phyloP scores from a whole-genome alignment of 2,329 filamentous ascomycete species.

The Blastomyces parvus region DNA sequence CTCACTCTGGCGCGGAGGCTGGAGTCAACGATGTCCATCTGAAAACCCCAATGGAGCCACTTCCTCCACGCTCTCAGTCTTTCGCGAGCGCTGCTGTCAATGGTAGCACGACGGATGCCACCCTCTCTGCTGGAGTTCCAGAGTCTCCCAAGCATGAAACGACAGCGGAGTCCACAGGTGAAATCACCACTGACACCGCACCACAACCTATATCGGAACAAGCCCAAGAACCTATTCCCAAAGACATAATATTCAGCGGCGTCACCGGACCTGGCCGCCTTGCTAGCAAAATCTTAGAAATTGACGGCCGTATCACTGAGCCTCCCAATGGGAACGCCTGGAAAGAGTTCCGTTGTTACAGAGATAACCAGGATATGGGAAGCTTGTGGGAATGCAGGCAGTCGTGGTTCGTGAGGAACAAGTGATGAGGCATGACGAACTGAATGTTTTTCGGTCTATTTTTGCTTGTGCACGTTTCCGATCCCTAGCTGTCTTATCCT shows the following conservation, averaged over 20 bases:
- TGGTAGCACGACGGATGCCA: neutral
- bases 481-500: neutral
- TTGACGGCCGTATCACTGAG: slow-evolving; percentile 31
- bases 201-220: neutral
- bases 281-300: slow-evolving; percentile 28
- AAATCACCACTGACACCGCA: neutral
- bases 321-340: slow-evolving; percentile 32
- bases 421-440: slow-evolving; percentile 5
- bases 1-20: neutral
- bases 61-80: neutral
- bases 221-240: neutral
- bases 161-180: neutral
- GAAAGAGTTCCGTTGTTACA: slow-evolving; percentile 36
- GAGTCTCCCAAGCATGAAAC: neutral
- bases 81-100: neutral
- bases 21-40: no score
- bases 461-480: neutral
- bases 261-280: slow-evolving; percentile 25
- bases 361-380: slow-evolving; percentile 40
- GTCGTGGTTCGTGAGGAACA: slow-evolving; percentile 28
- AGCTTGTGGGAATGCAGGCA: slow-evolving; percentile 38
- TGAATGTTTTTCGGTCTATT: neutral
- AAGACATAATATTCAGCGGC: slow-evolving; percentile 23
- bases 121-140: neutral
- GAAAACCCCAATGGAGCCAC: neutral